These are phyloP conservation scores for Lithospermum erythrorhizon DNA, from an alignment of 257 asterid species.

Conservation along the genomic window DNA sequence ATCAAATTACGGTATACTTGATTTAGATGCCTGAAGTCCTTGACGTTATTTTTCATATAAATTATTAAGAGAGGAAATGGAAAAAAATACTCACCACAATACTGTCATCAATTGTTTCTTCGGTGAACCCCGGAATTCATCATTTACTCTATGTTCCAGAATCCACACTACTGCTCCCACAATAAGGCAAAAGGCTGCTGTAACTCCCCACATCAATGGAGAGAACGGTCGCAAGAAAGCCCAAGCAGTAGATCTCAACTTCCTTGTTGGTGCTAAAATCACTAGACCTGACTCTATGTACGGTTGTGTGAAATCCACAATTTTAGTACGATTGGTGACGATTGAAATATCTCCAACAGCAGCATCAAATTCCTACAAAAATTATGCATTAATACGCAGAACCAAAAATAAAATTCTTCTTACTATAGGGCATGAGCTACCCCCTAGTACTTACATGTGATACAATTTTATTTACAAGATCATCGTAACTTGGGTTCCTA, in stretches of 20 bases:
- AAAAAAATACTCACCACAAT: conserved; percentile 41
- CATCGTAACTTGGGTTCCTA: conserved; percentile 50
- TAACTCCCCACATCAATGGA: conserved; percentile 54
- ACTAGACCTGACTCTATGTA: conserved; percentile 71
- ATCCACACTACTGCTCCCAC: conserved; percentile 67
- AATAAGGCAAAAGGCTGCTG: conserved; percentile 47
- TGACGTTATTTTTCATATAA: too few species aligned
- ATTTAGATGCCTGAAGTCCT: too few species aligned
- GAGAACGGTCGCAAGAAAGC: conserved; percentile 71
- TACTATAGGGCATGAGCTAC: neutral
- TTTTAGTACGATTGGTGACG: conserved; percentile 55
- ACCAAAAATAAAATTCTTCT: conserved; percentile 7
- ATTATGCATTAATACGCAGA: neutral
- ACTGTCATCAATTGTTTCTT: conserved; percentile 57
- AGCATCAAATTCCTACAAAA: conserved; percentile 65
- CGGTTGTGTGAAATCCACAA: conserved; percentile 82
- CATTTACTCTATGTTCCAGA: conserved; percentile 68
- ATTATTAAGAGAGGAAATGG: neutral
- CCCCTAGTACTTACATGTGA: conserved; percentile 31
- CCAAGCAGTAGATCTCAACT: conserved; percentile 49
- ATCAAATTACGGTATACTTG: too few species aligned
- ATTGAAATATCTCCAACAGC: conserved; percentile 76
- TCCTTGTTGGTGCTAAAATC: conserved; percentile 50
- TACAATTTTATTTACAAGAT: conserved; percentile 39
- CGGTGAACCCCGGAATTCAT: conserved; percentile 79